Evolutionary conservation across 495 filamentous ascomycete species (phyloP).

Genomic region (Cercophora sp.): DNA sequence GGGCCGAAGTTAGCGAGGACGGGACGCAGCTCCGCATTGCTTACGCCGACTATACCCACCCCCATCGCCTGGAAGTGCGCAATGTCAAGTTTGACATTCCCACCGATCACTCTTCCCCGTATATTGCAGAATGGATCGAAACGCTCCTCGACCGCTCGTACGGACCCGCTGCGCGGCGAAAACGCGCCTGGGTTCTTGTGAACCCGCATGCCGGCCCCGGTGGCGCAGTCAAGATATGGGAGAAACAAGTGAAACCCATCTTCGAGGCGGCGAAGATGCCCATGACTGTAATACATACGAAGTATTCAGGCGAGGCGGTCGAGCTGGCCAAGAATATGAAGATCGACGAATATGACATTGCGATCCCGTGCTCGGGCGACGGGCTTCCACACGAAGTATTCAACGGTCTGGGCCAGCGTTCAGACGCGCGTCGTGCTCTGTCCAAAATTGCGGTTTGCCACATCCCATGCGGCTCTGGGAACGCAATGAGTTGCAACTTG

Average conservation of each 20-base stretch:
- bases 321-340: constrained; percentile 78
- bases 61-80: constrained; percentile 22
- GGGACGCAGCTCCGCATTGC: constrained; percentile 64
- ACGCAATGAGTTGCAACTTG: constrained; percentile 88
- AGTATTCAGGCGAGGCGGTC: constrained; percentile 69
- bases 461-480: constrained; percentile 88
- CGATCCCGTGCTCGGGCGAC: constrained; percentile 89
- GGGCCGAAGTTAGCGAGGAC: constrained; percentile 58
- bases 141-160: constrained; percentile 68
- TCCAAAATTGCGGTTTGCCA: constrained; percentile 79
- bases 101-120: constrained; percentile 1
- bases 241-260: constrained; percentile 72
- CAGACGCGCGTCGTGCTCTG: constrained; percentile 70
- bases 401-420: constrained; percentile 78
- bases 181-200: constrained; percentile 79
- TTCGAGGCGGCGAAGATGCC: constrained; percentile 77
- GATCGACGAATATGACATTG: constrained; percentile 71
- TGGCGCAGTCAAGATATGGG: constrained; percentile 67
- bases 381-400: constrained; percentile 91
- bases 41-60: constrained; percentile 52
- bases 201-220: constrained; percentile 91
- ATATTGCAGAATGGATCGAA: constrained; percentile 57
- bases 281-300: constrained; percentile 71
- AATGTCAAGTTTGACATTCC: constrained; percentile 22
- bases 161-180: constrained; percentile 57